These are phyloP conservation scores for Exsudoporus floridanus DNA, from an alignment of 1,284 basidiomycete genomes.

Conservation along the genomic window DNA sequence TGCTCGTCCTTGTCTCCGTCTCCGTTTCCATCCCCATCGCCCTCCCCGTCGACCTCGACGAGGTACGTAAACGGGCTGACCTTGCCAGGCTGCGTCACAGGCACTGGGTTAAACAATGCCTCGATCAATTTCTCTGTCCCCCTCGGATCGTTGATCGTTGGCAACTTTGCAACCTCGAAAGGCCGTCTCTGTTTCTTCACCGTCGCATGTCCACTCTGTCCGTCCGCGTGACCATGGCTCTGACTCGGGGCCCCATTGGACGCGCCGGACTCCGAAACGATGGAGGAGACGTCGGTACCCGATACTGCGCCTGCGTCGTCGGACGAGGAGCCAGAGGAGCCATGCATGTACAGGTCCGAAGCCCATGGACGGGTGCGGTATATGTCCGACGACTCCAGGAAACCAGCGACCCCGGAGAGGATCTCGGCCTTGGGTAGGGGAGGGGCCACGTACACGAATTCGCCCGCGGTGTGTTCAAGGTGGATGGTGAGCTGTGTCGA, in stretches of 20 bases:
- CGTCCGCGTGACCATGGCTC: background rate
- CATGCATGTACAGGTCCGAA: slow-evolving; percentile 46
- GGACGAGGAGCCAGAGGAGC: slow-evolving; percentile 34
- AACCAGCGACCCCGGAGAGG: slow-evolving; percentile 60
- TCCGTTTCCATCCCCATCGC: slow-evolving; percentile 16
- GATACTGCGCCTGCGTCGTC: slow-evolving; percentile 34
- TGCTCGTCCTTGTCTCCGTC: slow-evolving; percentile 14
- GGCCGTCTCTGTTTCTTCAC: slow-evolving; percentile 27
- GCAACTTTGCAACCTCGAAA: slow-evolving; percentile 50
- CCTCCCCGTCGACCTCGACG: slow-evolving; percentile 30
- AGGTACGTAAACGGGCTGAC: slow-evolving; percentile 63
- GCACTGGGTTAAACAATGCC: slow-evolving; percentile 70
- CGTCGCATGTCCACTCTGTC: background rate
- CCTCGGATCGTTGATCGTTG: slow-evolving; percentile 52
- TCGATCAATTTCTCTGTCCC: slow-evolving; percentile 73
- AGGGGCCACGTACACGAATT: slow-evolving; percentile 60
- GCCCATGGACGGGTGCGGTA: slow-evolving; percentile 52
- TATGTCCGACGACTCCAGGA: slow-evolving; percentile 54
- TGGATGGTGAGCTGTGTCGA: slow-evolving; percentile 57
- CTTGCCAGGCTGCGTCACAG: slow-evolving; percentile 43
- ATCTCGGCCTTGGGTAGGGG: slow-evolving; percentile 70
- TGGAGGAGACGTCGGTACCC: slow-evolving; percentile 27
- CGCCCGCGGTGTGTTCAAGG: slow-evolving; percentile 58
- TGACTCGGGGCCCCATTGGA: slow-evolving; percentile 5
- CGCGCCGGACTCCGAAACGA: slow-evolving; percentile 16